A percentile compares a stretch with the other conserved stretches of the same genome.
Conservation (phyloP, 768 basidiomycete species). For the Podaxis rugospora region DNA sequence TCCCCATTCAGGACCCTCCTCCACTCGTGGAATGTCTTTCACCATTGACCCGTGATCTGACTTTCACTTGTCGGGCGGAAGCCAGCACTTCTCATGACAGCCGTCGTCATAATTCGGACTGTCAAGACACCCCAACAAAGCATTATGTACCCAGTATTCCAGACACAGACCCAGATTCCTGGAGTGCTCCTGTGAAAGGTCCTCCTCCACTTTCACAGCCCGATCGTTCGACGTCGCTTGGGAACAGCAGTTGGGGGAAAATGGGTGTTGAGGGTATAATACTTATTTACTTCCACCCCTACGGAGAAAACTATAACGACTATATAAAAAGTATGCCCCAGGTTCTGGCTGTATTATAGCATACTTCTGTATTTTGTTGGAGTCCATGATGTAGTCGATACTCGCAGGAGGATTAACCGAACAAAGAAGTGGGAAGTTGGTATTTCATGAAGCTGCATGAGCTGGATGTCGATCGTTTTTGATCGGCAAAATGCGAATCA, state of each 20-base stretch:
- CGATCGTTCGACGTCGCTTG: not conserved
- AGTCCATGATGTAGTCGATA: not conserved
- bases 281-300: not conserved
- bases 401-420: not conserved
- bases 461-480: not conserved
- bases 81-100: not conserved
- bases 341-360: too few species aligned
- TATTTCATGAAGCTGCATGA: too few species aligned
- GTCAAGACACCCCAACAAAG: not conserved
- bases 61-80: not conserved
- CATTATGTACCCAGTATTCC: not conserved
- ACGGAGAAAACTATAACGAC: not conserved
- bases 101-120: not conserved
- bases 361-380: too few species aligned
- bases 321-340: not conserved
- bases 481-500: not conserved
- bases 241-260: not conserved
- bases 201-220: not conserved
- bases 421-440: not conserved
- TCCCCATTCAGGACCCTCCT: constrained; percentile 10
- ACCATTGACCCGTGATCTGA: not conserved
- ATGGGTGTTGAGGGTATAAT: not conserved
- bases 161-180: not conserved
- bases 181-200: not conserved
- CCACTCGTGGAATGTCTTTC: not conserved